These are phyloP conservation scores for apple (Malus domestica) DNA, from an alignment of 306 rosid species.

Conservation along the genomic window ASM211411v1 NC_041789.1:12307001-12307500, in stretches of 20 bases:
- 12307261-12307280: not conserved
- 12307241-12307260: not conserved
- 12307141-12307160: conserved; percentile 12
- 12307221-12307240: not conserved
- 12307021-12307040: conserved; percentile 2
- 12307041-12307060: conserved; percentile 8
- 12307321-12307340: not conserved
- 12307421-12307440: not conserved
- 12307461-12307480: not conserved
- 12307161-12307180: not conserved
- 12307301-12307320: not conserved
- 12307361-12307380: not conserved
- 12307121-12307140: conserved; percentile 21
- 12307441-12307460: not conserved
- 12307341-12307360: not conserved
- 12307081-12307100: conserved; percentile 1
- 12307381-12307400: not conserved
- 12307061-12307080: not conserved
- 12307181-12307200: not conserved
- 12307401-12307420: not conserved
- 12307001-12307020: conserved; percentile 2
- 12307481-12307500: too few species aligned
- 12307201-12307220: not conserved
- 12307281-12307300: not conserved
- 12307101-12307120: conserved; percentile 6